phyloP scores from a whole-genome alignment of 1,139 yeast genomes.

The Sugiyamaella castrensis region DNA sequence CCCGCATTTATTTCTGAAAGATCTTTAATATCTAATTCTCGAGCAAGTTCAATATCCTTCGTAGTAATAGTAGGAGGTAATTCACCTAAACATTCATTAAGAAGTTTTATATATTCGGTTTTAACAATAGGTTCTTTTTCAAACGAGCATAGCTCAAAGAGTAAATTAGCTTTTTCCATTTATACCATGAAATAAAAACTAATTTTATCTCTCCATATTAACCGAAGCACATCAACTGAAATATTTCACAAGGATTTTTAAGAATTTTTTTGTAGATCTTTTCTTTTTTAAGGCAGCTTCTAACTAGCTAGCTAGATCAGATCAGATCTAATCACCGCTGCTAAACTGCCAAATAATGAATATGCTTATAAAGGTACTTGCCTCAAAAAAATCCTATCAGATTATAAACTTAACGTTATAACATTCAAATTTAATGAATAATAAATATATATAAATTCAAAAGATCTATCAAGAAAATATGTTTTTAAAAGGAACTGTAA shows the following conservation, averaged over 20 bases:
- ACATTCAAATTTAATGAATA: too few relatives aligned
- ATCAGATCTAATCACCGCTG: too few relatives aligned
- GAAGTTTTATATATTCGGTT: conserved; percentile 43
- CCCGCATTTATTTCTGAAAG: conserved; percentile 33
- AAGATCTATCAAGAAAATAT: too few relatives aligned
- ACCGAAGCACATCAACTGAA: background rate
- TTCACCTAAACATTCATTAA: conserved; percentile 55
- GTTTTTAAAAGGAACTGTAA: too few relatives aligned
- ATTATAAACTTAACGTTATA: too few relatives aligned
- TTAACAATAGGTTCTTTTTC: conserved; percentile 52
- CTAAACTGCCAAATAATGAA: too few relatives aligned
- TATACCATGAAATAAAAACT: background rate
- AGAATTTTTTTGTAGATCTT: too few relatives aligned
- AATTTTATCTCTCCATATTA: background rate
- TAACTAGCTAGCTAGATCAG: too few relatives aligned
- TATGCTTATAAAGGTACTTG: too few relatives aligned
- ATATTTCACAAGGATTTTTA: conserved; percentile 7
- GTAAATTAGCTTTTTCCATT: conserved; percentile 7
- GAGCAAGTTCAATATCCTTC: conserved; percentile 52
- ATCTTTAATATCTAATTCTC: conserved; percentile 9
- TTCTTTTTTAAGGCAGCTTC: too few relatives aligned
- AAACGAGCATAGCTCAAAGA: conserved; percentile 66
- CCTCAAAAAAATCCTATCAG: too few relatives aligned
- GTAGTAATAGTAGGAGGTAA: conserved; percentile 80
- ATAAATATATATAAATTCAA: too few relatives aligned